Evolutionary conservation across 805 yeast species (phyloP).

Genomic region (Saccharomycopsis amapae): DNA sequence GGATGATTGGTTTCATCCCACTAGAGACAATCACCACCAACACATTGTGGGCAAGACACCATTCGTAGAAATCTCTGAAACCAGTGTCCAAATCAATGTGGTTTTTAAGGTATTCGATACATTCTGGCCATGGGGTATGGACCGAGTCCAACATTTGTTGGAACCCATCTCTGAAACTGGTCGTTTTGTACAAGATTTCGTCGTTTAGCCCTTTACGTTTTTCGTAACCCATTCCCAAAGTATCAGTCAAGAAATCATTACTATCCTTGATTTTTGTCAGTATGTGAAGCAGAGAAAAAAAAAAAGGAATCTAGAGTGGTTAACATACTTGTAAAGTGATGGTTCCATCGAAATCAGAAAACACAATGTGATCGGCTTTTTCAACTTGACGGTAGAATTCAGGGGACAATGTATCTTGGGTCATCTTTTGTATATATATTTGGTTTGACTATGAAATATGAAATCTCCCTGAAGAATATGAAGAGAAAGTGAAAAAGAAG

Average conservation of each 20-base stretch:
- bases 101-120: slow-evolving; percentile 61
- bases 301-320: too few relatives aligned
- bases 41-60: slow-evolving; percentile 64
- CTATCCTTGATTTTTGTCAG: too few relatives aligned
- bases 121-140: slow-evolving; percentile 68
- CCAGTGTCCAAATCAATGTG: slow-evolving; percentile 84
- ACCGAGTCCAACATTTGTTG: slow-evolving; percentile 70
- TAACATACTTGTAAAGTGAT: slow-evolving; percentile 64
- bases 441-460: too few relatives aligned
- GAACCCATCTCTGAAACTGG: slow-evolving; percentile 77
- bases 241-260: slow-evolving; percentile 86
- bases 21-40: slow-evolving; percentile 85
- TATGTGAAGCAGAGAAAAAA: not conserved
- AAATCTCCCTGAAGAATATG: too few relatives aligned
- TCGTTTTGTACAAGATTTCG: slow-evolving; percentile 60
- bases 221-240: slow-evolving; percentile 74
- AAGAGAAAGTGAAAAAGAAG: too few relatives aligned
- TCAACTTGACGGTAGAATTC: slow-evolving; percentile 10
- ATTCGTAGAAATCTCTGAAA: slow-evolving; percentile 69
- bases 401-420: slow-evolving; percentile 4
- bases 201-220: slow-evolving; percentile 63
- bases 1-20: slow-evolving; percentile 91
- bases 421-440: not conserved
- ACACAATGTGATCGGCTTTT: slow-evolving; percentile 47
- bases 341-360: slow-evolving; percentile 98